Conservation (phyloP, 106 monocot species). For the Platanthera guangdongensis region DNA sequence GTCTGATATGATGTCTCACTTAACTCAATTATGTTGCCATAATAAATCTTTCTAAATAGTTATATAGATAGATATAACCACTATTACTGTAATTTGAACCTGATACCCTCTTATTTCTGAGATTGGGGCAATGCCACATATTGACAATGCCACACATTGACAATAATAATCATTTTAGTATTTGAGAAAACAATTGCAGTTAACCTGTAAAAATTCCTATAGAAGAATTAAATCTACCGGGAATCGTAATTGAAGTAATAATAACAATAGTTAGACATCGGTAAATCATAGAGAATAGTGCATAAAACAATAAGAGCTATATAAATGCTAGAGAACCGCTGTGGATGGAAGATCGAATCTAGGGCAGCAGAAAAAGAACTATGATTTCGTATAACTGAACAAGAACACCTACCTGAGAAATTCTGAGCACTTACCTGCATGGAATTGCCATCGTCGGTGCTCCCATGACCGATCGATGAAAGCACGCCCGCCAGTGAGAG, state of each 20-base stretch:
- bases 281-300: not conserved
- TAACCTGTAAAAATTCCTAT: too few species aligned
- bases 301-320: not conserved
- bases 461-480: conserved; percentile 5
- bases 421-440: conserved; percentile 17
- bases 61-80: too few species aligned
- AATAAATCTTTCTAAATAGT: too few species aligned
- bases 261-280: not conserved
- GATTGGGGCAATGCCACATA: too few species aligned
- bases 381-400: not conserved
- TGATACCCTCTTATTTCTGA: too few species aligned
- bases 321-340: not conserved
- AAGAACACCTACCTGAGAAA: not conserved
- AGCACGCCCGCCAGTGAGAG: not conserved
- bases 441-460: conserved; percentile 15
- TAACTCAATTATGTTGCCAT: too few species aligned
- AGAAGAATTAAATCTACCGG: too few species aligned
- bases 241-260: not conserved
- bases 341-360: not conserved
- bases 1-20: too few species aligned
- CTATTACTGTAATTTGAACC: too few species aligned
- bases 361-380: conserved; percentile 14
- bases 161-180: too few species aligned
- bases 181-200: too few species aligned
- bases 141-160: too few species aligned